Evolutionary conservation across 2,329 filamentous ascomycete genomes (phyloP).

Genomic region (Clonostachys rosea): DNA sequence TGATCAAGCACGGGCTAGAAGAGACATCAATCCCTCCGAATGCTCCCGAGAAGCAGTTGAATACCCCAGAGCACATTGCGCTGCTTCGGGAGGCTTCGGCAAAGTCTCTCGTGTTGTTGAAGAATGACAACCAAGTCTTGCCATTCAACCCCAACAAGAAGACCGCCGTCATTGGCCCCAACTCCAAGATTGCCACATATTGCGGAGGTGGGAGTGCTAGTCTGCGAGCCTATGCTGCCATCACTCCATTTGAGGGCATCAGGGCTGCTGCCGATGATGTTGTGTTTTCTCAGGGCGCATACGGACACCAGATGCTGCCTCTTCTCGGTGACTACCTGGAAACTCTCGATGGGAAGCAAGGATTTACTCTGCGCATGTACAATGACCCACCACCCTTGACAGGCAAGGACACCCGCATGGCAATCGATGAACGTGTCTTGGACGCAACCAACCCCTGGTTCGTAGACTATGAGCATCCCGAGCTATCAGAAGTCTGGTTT

Average conservation of each 20-base stretch:
- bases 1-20: slow-evolving; percentile 10
- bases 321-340: slow-evolving; percentile 11
- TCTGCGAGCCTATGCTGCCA: slow-evolving; percentile 20
- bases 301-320: slow-evolving; percentile 20
- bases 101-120: slow-evolving; percentile 42
- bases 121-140: slow-evolving; percentile 34
- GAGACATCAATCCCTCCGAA: background rate
- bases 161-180: slow-evolving; percentile 49
- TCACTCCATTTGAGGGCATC: slow-evolving; percentile 22
- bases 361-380: slow-evolving; percentile 14
- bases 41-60: slow-evolving; percentile 17
- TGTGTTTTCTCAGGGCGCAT: slow-evolving; percentile 11
- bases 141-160: slow-evolving; percentile 35
- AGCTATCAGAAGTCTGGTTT: slow-evolving; percentile 14
- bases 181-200: slow-evolving; percentile 32
- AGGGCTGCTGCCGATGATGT: slow-evolving; percentile 7
- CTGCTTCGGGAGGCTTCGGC: slow-evolving; percentile 42
- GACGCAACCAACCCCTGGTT: slow-evolving; percentile 15
- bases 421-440: slow-evolving; percentile 11
- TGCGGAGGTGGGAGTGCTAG: slow-evolving; percentile 25
- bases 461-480: slow-evolving; percentile 15
- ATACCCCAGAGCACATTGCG: slow-evolving; percentile 58
- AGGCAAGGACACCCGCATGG: background rate
- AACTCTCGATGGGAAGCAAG: slow-evolving; percentile 7
- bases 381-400: slow-evolving; percentile 38